A percentile compares a stretch with the other conserved stretches of the same genome.
phyloP scores from a whole-genome alignment of 495 filamentous ascomycete genomes.

The Penicillium arizonense region DNA sequence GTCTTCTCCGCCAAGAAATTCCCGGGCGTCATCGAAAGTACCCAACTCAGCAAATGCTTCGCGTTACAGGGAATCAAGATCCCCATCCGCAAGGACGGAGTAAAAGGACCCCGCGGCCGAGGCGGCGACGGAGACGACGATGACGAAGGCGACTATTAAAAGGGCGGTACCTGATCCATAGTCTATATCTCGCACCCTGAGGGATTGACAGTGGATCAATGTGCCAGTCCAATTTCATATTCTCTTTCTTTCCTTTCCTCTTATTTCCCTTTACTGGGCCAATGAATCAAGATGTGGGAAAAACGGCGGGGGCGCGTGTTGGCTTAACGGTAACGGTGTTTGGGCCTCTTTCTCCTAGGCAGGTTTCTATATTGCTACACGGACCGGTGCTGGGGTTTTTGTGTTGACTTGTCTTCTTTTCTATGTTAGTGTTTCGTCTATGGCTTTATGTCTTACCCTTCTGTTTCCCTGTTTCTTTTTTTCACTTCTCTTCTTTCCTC shows the following conservation, averaged over 20 bases:
- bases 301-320: conserved; percentile 22
- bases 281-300: conserved; percentile 16
- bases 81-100: conserved; percentile 84
- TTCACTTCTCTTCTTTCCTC: neutral
- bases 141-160: conserved; percentile 34
- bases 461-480: neutral
- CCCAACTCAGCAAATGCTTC: conserved; percentile 88
- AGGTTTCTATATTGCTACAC: conserved; percentile 30
- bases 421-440: conserved; percentile 13
- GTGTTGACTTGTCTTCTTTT: conserved; percentile 6
- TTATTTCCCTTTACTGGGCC: conserved; percentile 10
- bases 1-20: conserved; percentile 98
- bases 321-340: conserved; percentile 32
- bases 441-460: neutral
- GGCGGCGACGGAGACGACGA: conserved; percentile 63
- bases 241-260: conserved; percentile 10
- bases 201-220: neutral
- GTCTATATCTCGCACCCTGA: neutral
- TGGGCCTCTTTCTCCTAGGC: conserved; percentile 10
- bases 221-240: conserved; percentile 1
- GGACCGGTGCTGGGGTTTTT: conserved; percentile 28
- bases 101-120: conserved; percentile 57
- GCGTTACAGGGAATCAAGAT: conserved; percentile 97
- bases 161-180: neutral
- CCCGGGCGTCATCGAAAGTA: conserved; percentile 94